These are phyloP conservation scores for Kluyveromyces dobzhanskii DNA, from an alignment of 805 yeast genomes.

Conservation along the genomic window DNA sequence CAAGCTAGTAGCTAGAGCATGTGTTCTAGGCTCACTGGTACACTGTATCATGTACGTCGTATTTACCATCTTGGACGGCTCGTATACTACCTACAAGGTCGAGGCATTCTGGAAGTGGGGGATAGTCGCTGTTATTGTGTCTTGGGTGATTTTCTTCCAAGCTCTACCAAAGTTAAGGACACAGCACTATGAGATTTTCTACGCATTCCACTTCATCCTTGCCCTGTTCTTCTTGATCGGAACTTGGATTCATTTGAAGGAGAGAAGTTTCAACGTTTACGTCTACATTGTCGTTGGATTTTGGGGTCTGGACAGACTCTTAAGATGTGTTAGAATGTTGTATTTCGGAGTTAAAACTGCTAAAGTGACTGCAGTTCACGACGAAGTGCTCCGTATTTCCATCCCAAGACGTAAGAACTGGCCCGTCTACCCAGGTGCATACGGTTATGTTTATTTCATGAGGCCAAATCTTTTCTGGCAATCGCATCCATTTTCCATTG, in stretches of 20 bases:
- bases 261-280: constrained; percentile 43
- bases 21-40: constrained; percentile 39
- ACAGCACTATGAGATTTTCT: constrained; percentile 39
- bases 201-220: constrained; percentile 35
- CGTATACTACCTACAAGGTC: too few relatives aligned
- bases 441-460: constrained; percentile 45
- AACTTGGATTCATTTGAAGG: constrained; percentile 36
- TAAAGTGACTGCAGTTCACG: constrained; percentile 19
- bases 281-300: constrained; percentile 48
- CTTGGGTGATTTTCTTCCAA: constrained; percentile 34
- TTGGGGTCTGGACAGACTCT: constrained; percentile 62
- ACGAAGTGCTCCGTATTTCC: constrained; percentile 10
- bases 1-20: constrained; percentile 51
- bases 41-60: constrained; percentile 34
- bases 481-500: constrained; percentile 59
- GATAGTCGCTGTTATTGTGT: constrained; percentile 35
- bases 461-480: constrained; percentile 46
- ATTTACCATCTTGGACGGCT: too few relatives aligned
- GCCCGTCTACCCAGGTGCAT: constrained; percentile 38
- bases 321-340: constrained; percentile 46
- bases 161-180: too few relatives aligned
- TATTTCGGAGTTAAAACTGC: constrained; percentile 56
- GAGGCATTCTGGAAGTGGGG: too few relatives aligned
- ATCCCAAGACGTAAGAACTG: constrained; percentile 9
- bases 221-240: constrained; percentile 40